Percentiles rank a stretch among this genome's conserved stretches.
These are phyloP conservation scores for Suhomyces wounanorum DNA, from an alignment of 1,139 yeast genomes.

Conservation along the genomic window DNA sequence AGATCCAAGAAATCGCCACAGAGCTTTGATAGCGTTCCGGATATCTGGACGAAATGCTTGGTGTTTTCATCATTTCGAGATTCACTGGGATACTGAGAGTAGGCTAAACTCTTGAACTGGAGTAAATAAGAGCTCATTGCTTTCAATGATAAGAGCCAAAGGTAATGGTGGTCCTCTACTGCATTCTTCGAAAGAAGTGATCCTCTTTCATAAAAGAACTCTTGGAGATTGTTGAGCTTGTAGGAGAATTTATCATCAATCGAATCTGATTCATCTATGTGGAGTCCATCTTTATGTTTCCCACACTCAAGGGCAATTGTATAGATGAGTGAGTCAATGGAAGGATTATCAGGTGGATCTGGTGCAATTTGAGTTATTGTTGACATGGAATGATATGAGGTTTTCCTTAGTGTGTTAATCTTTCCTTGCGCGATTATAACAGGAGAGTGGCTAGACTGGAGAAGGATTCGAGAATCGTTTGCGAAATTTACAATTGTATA, in stretches of 20 bases:
- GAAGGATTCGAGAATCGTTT: background rate
- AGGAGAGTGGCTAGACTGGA: background rate
- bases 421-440: background rate
- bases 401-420: background rate
- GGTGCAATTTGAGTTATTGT: conserved; percentile 8
- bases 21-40: conserved; percentile 15
- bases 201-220: conserved; percentile 21
- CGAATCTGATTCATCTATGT: conserved; percentile 1
- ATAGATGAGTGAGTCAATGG: conserved; percentile 6
- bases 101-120: conserved; percentile 15
- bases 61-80: conserved; percentile 9
- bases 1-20: conserved; percentile 16
- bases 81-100: conserved; percentile 9
- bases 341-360: conserved; percentile 3
- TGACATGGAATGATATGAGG: background rate
- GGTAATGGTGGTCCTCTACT: conserved; percentile 17
- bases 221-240: conserved; percentile 23
- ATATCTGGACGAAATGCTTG: conserved; percentile 2
- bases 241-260: conserved; percentile 11
- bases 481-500: background rate
- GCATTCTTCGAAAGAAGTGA: conserved; percentile 18
- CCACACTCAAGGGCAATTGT: conserved; percentile 5
- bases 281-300: conserved; percentile 5
- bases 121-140: conserved; percentile 14
- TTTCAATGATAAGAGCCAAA: conserved; percentile 26